Evolutionary conservation across 768 basidiomycete species (phyloP).

Genomic region (Chalciporus pseudorubinellus): DNA sequence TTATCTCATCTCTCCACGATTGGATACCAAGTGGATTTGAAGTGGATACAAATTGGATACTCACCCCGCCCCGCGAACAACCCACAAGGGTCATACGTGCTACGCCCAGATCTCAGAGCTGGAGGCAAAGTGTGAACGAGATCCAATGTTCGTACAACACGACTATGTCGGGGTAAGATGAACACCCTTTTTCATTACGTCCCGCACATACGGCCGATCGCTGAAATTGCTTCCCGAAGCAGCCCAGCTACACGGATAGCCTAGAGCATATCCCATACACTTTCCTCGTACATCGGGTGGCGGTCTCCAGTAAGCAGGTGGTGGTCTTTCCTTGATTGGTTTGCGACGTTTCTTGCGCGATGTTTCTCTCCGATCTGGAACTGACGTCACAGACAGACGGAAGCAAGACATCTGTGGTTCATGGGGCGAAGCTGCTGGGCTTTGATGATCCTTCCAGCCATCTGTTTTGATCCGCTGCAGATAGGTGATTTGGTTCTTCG

Average conservation of each 20-base stretch:
- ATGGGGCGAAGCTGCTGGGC: conserved; percentile 21
- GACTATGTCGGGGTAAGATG: conserved; percentile 2
- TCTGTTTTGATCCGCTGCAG: neutral
- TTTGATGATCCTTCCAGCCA: neutral
- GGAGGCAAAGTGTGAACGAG: neutral
- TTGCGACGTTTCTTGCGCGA: conserved; percentile 11
- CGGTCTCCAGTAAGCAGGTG: conserved; percentile 31
- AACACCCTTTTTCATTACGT: conserved; percentile 27
- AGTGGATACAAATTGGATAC: neutral
- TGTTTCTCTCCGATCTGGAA: neutral
- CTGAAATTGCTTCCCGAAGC: neutral
- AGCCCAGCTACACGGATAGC: conserved; percentile 32
- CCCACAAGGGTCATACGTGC: too few relatives aligned
- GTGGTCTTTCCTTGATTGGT: conserved; percentile 13
- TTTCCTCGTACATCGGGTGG: conserved; percentile 17
- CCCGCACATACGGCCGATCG: conserved; percentile 21
- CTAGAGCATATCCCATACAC: conserved; percentile 31
- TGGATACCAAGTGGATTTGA: neutral
- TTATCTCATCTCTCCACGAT: neutral
- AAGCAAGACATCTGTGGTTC: conserved; percentile 15
- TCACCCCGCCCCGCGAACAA: too few relatives aligned
- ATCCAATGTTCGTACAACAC: conserved; percentile 18
- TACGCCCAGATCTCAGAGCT: too few relatives aligned
- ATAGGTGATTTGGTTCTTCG: neutral
- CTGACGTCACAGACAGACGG: conserved; percentile 19